Evolutionary conservation across 164 flowering plant species (phyloP).

Genomic region (Vitis amurensis): DNA sequence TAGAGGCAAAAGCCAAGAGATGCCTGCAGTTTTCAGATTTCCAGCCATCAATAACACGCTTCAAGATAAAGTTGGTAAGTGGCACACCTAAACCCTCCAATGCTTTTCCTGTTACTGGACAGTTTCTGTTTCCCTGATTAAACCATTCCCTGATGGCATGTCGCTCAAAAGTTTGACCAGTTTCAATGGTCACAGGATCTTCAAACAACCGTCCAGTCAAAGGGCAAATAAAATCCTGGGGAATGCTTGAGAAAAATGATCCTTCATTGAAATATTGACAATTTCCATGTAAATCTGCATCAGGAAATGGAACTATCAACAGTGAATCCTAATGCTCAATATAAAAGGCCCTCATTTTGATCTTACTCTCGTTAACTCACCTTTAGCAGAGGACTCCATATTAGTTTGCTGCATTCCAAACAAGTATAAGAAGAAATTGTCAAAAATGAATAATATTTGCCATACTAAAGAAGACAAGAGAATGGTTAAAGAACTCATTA

Average conservation of each 20-base stretch:
- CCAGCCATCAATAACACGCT: slow-evolving; percentile 60
- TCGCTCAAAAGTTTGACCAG: slow-evolving; percentile 75
- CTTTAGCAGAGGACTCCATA: slow-evolving; percentile 21
- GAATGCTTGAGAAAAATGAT: slow-evolving; percentile 39
- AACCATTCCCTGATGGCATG: slow-evolving; percentile 61
- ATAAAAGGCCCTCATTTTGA: not conserved
- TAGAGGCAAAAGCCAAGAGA: slow-evolving; percentile 36
- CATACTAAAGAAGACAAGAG: not conserved
- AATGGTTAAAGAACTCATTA: slow-evolving; percentile 7
- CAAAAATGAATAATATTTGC: not conserved
- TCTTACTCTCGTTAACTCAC: slow-evolving; percentile 22
- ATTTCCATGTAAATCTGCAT: slow-evolving; percentile 35
- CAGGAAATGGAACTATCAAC: slow-evolving; percentile 14
- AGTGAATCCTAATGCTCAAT: not conserved
- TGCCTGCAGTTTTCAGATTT: slow-evolving; percentile 42
- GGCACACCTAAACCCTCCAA: slow-evolving; percentile 48
- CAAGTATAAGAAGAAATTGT: not conserved
- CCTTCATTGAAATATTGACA: slow-evolving; percentile 26
- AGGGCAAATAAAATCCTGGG: slow-evolving; percentile 67
- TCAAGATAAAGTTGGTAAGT: slow-evolving; percentile 51
- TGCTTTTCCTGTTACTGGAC: slow-evolving; percentile 58
- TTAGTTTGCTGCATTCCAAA: slow-evolving; percentile 32
- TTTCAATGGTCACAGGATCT: slow-evolving; percentile 78
- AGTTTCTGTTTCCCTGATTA: slow-evolving; percentile 49
- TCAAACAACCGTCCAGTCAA: slow-evolving; percentile 60